Conservation (phyloP, 805 yeast species). For the Ogataea saltuana region DNA sequence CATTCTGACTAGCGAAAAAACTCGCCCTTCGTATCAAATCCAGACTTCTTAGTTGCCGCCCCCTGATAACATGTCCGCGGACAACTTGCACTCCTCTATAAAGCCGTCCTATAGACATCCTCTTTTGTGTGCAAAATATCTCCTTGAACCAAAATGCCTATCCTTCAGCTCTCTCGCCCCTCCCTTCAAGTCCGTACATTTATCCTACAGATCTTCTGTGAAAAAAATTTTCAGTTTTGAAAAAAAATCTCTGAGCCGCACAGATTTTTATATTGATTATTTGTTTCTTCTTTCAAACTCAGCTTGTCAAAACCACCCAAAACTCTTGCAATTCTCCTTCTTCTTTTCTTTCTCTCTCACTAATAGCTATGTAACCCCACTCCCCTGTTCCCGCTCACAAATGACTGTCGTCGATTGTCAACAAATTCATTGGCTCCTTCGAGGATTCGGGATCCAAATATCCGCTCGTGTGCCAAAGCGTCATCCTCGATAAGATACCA, state of each 20-base stretch:
- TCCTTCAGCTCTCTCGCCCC: not conserved
- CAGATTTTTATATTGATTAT: not conserved
- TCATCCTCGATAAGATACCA: conserved; percentile 44
- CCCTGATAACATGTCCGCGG: conserved; percentile 2
- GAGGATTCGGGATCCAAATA: conserved; percentile 30
- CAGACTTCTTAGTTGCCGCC: not conserved
- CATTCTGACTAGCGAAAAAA: conserved; percentile 8
- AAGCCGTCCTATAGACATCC: conserved; percentile 7
- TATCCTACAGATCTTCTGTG: not conserved
- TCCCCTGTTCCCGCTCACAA: conserved; percentile 12
- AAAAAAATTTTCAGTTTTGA: conserved; percentile 1
- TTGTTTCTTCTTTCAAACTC: not conserved
- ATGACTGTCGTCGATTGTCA: conserved; percentile 37
- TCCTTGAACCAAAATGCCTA: not conserved
- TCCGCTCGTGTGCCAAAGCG: conserved; percentile 40
- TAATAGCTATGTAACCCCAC: not conserved
- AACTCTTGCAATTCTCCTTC: too few species aligned
- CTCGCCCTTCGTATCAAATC: conserved; percentile 16
- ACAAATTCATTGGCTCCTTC: conserved; percentile 35
- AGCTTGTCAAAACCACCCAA: too few species aligned
- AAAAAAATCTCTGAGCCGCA: conserved; percentile 5
- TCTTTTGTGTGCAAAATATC: conserved; percentile 1
- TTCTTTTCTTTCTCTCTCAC: not conserved
- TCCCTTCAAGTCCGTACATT: not conserved
- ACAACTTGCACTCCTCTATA: conserved; percentile 3